Evolutionary conservation across 805 yeast species (phyloP).

Genomic region (Saccharomycodes ludwigii): DNA sequence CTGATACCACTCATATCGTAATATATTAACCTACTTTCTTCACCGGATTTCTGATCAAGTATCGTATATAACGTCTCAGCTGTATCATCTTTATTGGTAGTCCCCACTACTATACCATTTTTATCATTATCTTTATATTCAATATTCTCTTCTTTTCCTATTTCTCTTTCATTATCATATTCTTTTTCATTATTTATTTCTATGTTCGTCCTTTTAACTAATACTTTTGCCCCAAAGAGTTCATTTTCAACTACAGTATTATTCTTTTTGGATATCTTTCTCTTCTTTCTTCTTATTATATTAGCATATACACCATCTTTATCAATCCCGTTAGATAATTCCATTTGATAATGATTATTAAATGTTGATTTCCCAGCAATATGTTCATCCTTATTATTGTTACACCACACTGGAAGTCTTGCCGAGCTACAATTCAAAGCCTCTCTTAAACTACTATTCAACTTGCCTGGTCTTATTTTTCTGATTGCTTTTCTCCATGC

Average conservation of each 20-base stretch:
- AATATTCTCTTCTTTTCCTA: constrained; percentile 5
- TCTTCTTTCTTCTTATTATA: not conserved
- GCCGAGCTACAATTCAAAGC: constrained; percentile 59
- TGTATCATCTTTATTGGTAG: not conserved
- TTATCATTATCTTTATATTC: not conserved
- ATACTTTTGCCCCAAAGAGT: constrained; percentile 23
- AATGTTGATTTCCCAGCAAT: constrained; percentile 69
- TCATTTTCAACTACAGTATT: constrained; percentile 8
- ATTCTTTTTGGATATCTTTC: constrained; percentile 12
- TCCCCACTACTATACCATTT: not conserved
- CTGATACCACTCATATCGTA: no score
- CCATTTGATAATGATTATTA: constrained; percentile 42
- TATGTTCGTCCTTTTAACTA: constrained; percentile 16
- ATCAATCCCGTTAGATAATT: constrained; percentile 29
- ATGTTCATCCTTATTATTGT: constrained; percentile 61
- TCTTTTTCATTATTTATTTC: constrained; percentile 12
- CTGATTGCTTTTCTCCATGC: constrained; percentile 21
- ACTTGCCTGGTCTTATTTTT: constrained; percentile 49
- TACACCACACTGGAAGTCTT: constrained; percentile 67
- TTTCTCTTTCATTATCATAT: constrained; percentile 9
- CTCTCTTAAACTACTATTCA: constrained; percentile 46
- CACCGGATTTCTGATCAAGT: not conserved
- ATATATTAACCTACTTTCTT: no score
- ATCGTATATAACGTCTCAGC: not conserved
- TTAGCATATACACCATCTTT: constrained; percentile 23